A percentile compares a stretch with the other conserved stretches of the same genome.
Evolutionary conservation across 2,329 filamentous ascomycete species (phyloP).

Genomic region (Cladosporium sphaerospermum): DNA sequence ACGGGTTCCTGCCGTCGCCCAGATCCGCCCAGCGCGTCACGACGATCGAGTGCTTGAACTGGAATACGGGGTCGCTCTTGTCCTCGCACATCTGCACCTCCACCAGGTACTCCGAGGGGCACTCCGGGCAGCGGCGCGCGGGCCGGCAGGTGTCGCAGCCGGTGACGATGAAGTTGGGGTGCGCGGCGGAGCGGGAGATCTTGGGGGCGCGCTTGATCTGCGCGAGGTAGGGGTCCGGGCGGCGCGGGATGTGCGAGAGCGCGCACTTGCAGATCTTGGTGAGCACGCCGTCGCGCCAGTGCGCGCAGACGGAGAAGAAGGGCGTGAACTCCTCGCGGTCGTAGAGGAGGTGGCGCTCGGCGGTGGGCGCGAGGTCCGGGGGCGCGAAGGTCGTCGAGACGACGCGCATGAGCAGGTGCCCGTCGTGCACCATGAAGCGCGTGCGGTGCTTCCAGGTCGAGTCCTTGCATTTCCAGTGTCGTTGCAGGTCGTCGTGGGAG

Average conservation of each 20-base stretch:
- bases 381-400: slow-evolving; percentile 49
- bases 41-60: slow-evolving; percentile 55
- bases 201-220: slow-evolving; percentile 37
- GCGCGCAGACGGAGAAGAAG: slow-evolving; percentile 56
- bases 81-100: slow-evolving; percentile 57
- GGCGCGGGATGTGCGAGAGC: slow-evolving; percentile 49
- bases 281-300: slow-evolving; percentile 57
- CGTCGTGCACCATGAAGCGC: slow-evolving; percentile 47
- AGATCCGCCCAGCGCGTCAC: slow-evolving; percentile 59
- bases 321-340: slow-evolving; percentile 55
- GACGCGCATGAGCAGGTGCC: slow-evolving; percentile 53
- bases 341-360: slow-evolving; percentile 52
- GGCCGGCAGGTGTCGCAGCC: slow-evolving; percentile 52
- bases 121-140: slow-evolving; percentile 56
- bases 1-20: slow-evolving; percentile 48
- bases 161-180: slow-evolving; percentile 41
- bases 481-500: slow-evolving; percentile 39
- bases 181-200: slow-evolving; percentile 25
- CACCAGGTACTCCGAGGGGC: slow-evolving; percentile 57
- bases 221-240: slow-evolving; percentile 38
- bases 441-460: slow-evolving; percentile 50
- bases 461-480: slow-evolving; percentile 49
- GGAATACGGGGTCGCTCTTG: slow-evolving; percentile 32
- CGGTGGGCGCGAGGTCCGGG: slow-evolving; percentile 38
- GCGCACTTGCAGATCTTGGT: slow-evolving; percentile 58